Base-by-base conservation (phyloP, 2,329 filamentous ascomycete species). In the Truncatella angustata region DNA sequence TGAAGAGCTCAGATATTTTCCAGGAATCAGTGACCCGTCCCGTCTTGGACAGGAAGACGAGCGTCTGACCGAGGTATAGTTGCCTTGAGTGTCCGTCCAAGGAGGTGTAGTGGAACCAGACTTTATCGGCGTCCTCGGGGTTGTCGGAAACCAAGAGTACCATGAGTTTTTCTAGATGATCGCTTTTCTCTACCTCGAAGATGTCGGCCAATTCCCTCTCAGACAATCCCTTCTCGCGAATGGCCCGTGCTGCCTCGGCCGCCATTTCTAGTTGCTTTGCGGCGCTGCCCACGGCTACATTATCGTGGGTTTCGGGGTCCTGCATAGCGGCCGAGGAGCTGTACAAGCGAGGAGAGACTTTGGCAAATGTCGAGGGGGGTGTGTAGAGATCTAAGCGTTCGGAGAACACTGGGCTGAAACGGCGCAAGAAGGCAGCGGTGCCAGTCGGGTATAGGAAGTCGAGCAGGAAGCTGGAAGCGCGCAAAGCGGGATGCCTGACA, bases 391-490 rank as follows among this genome's bases (percentile, higher is more conserved):
- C 50, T 52, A 59, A 63, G 60, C 46, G 62, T 52, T 45, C 63
- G 57, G 39, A 58, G 4, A 44, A 53, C 30, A 56, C 45, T 5
- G 56, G 54, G 3, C 54, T 58, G 40, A 66, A 58, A 24, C 70
- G 71, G 37, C 73, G 73, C 54, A 79, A 58, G 4, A 78, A 65
- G 12, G 71, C 66, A 11, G 73, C 52, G 10, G 77, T 71, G 9
- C 72, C 73, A 30, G 60, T 72, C 4, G 80, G 80, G 49, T 82
- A 82, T 7, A 83, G 65, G 50, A 83, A 83, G 63, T 83, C 80
- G 63, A 84, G 74, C 44, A 80, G 66, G 50, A 81, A 76, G 7
- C 72, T 60, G 4, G 79, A 80, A 24, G 78, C 74, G 35, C 67
- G 66, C 51, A 79, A 60, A 2, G 59, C 39, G 14, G 60, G 51